Percentiles rank a stretch among this genome's conserved stretches.
These are phyloP conservation scores for Oxytropis ochrocephala DNA, from an alignment of 306 rosid species.

Conservation along the genomic window DNA sequence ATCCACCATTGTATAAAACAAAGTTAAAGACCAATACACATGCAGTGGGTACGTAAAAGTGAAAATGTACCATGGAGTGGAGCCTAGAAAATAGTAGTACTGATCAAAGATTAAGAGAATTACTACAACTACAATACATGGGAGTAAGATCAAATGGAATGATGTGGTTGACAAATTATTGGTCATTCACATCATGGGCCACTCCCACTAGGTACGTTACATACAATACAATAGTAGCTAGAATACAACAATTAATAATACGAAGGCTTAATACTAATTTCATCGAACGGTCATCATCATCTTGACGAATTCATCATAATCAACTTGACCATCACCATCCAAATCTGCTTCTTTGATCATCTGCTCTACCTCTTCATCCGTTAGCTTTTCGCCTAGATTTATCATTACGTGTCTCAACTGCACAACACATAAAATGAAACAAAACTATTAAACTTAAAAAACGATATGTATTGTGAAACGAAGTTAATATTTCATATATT, in stretches of 20 bases:
- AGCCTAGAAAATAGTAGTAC: neutral
- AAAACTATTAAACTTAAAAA: no score
- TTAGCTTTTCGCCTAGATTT: constrained; percentile 73
- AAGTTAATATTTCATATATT: no score
- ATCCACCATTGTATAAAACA: neutral
- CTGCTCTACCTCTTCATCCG: constrained; percentile 83
- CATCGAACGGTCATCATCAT: constrained; percentile 83
- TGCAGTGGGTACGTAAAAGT: neutral
- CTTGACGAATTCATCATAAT: constrained; percentile 78
- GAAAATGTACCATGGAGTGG: no score
- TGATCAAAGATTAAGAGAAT: constrained; percentile 16
- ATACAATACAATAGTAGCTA: neutral
- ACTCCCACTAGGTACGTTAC: neutral
- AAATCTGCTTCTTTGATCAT: constrained; percentile 91
- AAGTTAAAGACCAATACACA: neutral
- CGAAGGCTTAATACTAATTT: neutral
- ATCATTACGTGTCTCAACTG: constrained; percentile 94
- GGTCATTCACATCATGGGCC: constrained; percentile 26
- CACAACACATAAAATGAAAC: neutral
- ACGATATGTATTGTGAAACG: no score
- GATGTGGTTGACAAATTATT: constrained; percentile 7
- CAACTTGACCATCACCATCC: constrained; percentile 93
- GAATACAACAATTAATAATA: neutral
- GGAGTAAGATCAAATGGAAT: constrained; percentile 29
- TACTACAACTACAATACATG: neutral